These are phyloP conservation scores for Pseudonitzschia multiseries DNA, from an alignment of 108 stramenopile genomes.

Conservation along the genomic window DNA sequence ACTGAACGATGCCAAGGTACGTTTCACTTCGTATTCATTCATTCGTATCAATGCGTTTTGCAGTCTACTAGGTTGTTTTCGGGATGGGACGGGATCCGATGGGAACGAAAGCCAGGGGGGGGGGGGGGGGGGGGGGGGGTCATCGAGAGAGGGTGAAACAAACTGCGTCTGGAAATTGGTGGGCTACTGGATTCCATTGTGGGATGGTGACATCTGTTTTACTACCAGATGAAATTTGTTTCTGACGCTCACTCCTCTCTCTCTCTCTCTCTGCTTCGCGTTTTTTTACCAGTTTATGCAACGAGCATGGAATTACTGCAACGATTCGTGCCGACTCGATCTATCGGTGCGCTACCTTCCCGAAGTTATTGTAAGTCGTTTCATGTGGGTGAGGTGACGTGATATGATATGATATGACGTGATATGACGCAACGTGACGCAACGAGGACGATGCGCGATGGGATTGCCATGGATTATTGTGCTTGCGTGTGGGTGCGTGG, in stretches of 20 bases:
- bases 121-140: too few relatives aligned
- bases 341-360: slow-evolving; percentile 72
- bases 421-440: too few relatives aligned
- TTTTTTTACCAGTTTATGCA: slow-evolving; percentile 45
- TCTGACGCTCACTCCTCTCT: background rate
- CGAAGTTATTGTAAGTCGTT: slow-evolving; percentile 59
- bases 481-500: background rate
- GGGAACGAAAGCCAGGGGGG: too few relatives aligned
- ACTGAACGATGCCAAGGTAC: background rate
- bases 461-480: too few relatives aligned
- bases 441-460: background rate
- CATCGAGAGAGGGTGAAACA: too few relatives aligned
- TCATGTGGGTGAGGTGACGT: too few relatives aligned
- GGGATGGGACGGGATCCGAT: too few relatives aligned
- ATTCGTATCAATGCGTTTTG: background rate
- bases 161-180: too few relatives aligned
- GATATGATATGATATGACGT: too few relatives aligned
- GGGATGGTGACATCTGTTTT: too few relatives aligned
- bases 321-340: slow-evolving; percentile 81
- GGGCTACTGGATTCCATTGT: too few relatives aligned
- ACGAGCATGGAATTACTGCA: slow-evolving; percentile 86
- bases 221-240: background rate
- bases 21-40: background rate
- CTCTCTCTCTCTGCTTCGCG: background rate
- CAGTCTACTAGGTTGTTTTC: too few relatives aligned